A percentile compares a stretch with the other conserved stretches of the same genome.
Evolutionary conservation across 2,329 filamentous ascomycete genomes (phyloP).

Genomic region (Sporothrix sp.): DNA sequence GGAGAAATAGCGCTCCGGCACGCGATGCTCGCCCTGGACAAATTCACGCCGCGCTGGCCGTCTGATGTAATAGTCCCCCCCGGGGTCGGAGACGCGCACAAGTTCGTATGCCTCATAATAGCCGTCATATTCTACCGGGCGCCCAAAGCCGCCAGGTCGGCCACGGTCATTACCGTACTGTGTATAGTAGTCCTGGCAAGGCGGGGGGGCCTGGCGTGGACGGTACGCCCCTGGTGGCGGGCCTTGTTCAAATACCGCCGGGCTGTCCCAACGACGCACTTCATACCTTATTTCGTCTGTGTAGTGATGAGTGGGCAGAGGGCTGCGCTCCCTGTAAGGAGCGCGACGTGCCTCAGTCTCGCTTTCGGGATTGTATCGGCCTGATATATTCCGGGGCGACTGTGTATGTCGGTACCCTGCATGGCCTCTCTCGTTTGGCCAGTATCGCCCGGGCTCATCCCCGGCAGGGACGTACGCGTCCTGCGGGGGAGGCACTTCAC

Average conservation of each 20-base stretch:
- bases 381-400: no score
- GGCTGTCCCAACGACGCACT: background rate
- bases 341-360: no score
- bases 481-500: no score
- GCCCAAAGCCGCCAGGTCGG: background rate
- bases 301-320: conserved; percentile 17
- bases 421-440: no score
- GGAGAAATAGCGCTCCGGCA: conserved; percentile 10
- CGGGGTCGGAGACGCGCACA: conserved; percentile 34
- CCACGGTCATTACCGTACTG: conserved; percentile 24
- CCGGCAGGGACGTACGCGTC: no score
- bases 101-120: conserved; percentile 39
- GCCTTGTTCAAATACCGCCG: background rate
- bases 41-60: conserved; percentile 26
- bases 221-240: background rate
- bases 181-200: conserved; percentile 24
- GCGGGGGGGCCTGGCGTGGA: background rate
- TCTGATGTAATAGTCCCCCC: conserved; percentile 38
- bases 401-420: no score
- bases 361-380: no score
- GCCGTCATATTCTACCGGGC: conserved; percentile 24
- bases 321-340: conserved; percentile 27
- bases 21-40: background rate
- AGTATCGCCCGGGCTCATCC: no score
- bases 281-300: conserved; percentile 21